phyloP scores from a whole-genome alignment of 176 grass and related monocot genomes.

The Ampelocalamus luodianensis region DNA sequence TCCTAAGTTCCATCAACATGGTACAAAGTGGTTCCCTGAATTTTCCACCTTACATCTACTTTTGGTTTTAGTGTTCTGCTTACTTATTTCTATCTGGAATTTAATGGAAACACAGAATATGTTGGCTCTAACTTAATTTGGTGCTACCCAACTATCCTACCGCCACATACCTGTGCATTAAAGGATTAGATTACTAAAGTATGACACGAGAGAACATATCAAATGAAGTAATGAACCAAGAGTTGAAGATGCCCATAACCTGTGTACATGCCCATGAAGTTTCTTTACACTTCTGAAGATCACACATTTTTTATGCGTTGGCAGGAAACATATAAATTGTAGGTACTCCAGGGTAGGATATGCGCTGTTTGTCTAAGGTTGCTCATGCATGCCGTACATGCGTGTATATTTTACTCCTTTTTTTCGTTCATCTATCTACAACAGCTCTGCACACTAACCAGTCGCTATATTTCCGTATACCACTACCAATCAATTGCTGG shows the following conservation, averaged over 20 bases:
- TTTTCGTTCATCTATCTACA: neutral
- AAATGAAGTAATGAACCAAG: neutral
- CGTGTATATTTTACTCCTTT: neutral
- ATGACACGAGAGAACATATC: neutral
- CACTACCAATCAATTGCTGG: neutral
- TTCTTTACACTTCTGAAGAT: neutral
- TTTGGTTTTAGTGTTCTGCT: neutral
- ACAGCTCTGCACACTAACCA: neutral
- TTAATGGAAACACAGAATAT: neutral
- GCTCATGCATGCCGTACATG: neutral
- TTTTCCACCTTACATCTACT: neutral
- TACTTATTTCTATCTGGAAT: neutral
- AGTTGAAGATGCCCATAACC: neutral
- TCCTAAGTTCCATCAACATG: neutral
- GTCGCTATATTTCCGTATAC: neutral
- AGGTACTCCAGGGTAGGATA: too few relatives aligned
- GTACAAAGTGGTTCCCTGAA: neutral
- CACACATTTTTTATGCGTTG: neutral
- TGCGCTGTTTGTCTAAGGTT: neutral
- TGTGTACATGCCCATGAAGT: neutral
- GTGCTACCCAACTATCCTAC: neutral
- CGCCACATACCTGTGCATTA: neutral
- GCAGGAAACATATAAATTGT: neutral
- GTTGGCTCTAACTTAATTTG: too few relatives aligned
- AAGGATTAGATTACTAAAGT: neutral